These are phyloP conservation scores for Nakaseomyces kungkrabaensis DNA, from an alignment of 1,139 yeast species.

Conservation along the genomic window DNA sequence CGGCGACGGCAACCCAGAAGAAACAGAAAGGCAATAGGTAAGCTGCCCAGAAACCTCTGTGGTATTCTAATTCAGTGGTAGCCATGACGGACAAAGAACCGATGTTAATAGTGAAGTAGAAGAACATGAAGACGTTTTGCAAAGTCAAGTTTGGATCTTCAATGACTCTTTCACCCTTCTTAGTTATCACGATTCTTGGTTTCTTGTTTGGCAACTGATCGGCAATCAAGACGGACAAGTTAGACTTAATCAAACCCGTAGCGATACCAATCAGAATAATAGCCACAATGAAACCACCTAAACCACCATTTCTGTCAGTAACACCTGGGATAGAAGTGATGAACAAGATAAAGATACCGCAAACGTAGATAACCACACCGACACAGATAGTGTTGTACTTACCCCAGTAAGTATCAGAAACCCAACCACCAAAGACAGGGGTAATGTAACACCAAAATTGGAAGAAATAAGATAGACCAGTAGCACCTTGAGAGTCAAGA, in stretches of 20 bases:
- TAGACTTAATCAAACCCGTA: slow-evolving; percentile 76
- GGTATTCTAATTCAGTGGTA: slow-evolving; percentile 39
- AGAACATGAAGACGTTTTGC: slow-evolving; percentile 65
- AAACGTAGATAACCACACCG: slow-evolving; percentile 49
- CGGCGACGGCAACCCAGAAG: slow-evolving; percentile 49
- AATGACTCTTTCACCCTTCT: slow-evolving; percentile 57
- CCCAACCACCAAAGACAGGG: slow-evolving; percentile 67
- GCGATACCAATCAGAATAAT: slow-evolving; percentile 66
- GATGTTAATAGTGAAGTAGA: slow-evolving; percentile 71
- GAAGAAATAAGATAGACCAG: slow-evolving; percentile 66
- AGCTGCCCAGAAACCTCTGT: slow-evolving; percentile 70
- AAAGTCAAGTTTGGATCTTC: slow-evolving; percentile 63
- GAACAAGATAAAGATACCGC: slow-evolving; percentile 57
- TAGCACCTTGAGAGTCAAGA: slow-evolving; percentile 55
- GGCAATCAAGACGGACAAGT: slow-evolving; percentile 68
- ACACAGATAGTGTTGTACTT: slow-evolving; percentile 59
- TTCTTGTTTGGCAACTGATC: slow-evolving; percentile 56
- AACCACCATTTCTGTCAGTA: slow-evolving; percentile 36
- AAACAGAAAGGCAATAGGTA: slow-evolving; percentile 60
- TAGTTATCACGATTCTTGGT: slow-evolving; percentile 49
- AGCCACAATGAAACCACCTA: slow-evolving; percentile 36
- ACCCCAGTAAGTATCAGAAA: slow-evolving; percentile 69
- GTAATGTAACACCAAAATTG: slow-evolving; percentile 79
- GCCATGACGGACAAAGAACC: slow-evolving; percentile 75
- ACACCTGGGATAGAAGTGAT: slow-evolving; percentile 63